Percentiles rank a stretch among this genome's conserved stretches.
Conservation (phyloP, 805 yeast genomes). For the Wickerhamiella azymoides region DNA sequence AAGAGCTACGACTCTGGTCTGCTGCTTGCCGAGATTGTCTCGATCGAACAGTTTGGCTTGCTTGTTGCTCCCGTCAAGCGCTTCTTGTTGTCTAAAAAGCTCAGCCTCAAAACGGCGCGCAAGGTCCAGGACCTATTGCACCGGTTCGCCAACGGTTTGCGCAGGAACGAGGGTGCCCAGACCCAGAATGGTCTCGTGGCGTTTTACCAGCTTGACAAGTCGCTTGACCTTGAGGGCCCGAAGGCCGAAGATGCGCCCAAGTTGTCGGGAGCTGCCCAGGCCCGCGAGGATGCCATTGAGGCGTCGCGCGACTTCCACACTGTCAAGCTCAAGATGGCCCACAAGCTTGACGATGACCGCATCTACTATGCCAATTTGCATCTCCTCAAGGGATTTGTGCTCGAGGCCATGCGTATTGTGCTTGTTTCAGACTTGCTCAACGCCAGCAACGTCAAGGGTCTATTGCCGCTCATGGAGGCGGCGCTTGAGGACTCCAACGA, state of each 20-base stretch:
- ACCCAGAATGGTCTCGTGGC: conserved; percentile 48
- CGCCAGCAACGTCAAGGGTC: conserved; percentile 49
- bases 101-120: conserved; percentile 53
- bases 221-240: conserved; percentile 28
- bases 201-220: conserved; percentile 58
- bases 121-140: conserved; percentile 68
- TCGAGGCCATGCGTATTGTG: conserved; percentile 63
- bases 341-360: conserved; percentile 1
- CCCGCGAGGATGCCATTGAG: background rate
- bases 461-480: conserved; percentile 55
- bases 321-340: background rate
- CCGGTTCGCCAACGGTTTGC: conserved; percentile 66
- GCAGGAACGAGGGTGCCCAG: conserved; percentile 48
- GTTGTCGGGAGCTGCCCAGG: conserved; percentile 9
- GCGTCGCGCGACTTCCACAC: background rate
- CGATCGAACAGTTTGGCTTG: conserved; percentile 39
- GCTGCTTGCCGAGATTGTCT: conserved; percentile 49
- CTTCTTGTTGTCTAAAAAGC: conserved; percentile 44
- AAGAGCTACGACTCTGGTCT: conserved; percentile 61
- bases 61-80: conserved; percentile 58
- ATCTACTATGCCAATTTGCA: conserved; percentile 32
- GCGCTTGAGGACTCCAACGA: conserved; percentile 58
- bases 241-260: background rate
- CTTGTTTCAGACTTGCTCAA: conserved; percentile 49
- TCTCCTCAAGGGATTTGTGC: conserved; percentile 58